Base-by-base conservation (phyloP, 768 basidiomycete species). In the Mycena floridula region DNA sequence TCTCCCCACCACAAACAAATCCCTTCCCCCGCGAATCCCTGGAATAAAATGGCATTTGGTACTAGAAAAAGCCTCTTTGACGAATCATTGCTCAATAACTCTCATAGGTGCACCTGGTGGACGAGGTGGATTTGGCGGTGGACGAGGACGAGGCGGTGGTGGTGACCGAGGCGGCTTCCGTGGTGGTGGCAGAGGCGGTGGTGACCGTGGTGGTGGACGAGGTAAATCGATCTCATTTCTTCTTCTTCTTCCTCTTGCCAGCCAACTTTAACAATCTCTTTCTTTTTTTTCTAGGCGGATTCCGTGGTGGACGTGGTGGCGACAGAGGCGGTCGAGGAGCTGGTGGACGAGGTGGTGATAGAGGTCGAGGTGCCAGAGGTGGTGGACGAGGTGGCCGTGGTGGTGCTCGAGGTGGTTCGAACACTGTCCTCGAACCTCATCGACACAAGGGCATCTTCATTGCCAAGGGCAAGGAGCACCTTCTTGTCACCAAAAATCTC, bases 401-500 rank as follows among this genome's bases (percentile, higher is more conserved):
- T 3, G 89, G 90, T 9, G 82, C 77, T 3, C 76, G 65, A 52
- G 93, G 93, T 20, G 92, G 91, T 2, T 70, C 91, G 27, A 91
- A 87, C 54, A 91, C 92, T 42, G 81, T 95, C 52, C 72, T 99
- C 50, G 94, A 98, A 64, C 93, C 95, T 0, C 96, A 99, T 72
- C 77, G 86, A 59, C 96, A 99, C 64, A 68, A 81, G 25, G 96
- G 96, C 40, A 79, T 99, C 42, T 99, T 97, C 71, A 87, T 99
- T 58, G 96, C 96, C 47, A 89, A 89, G 64, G 94, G 93, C 64
- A 98, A 99, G 68, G 96, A 98, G 58, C 85, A 89, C 57, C 78
- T 98, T 66, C 72, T 99, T 53, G 96, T 99, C 65, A 98, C 96
- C 28, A 92, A 93, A 70, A 98, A 97, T 66, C 79, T 99, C 62